Conservation (phyloP, 257 asterid species). For the Solanum gandarillasii region DNA sequence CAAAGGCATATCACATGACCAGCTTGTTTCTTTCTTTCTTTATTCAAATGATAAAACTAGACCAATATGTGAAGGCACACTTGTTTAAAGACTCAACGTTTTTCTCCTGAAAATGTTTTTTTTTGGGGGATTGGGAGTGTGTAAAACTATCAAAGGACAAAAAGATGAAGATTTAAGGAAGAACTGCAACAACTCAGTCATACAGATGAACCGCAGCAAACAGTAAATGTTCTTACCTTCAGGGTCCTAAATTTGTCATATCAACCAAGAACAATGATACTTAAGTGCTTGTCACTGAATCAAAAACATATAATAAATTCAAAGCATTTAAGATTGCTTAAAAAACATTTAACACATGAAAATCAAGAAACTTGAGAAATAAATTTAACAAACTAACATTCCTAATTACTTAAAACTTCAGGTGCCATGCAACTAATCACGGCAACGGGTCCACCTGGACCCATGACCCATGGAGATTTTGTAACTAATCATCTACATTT, state of each 20-base stretch:
- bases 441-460: not conserved
- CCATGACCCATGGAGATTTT: not conserved
- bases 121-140: not conserved
- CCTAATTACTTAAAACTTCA: not conserved
- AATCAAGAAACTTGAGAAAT: not conserved
- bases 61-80: not conserved
- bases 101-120: not conserved
- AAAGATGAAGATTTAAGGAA: not conserved
- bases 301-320: not conserved
- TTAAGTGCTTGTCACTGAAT: not conserved
- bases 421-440: not conserved
- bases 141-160: not conserved
- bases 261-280: not conserved
- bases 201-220: not conserved
- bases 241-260: not conserved
- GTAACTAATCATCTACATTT: not conserved
- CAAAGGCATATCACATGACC: not conserved
- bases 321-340: not conserved
- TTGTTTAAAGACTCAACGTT: not conserved
- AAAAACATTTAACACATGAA: not conserved
- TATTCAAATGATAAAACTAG: not conserved
- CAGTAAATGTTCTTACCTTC: not conserved
- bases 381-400: not conserved
- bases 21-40: not conserved
- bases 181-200: not conserved